These are phyloP conservation scores for Nigrospora oryzae DNA, from an alignment of 2,329 filamentous ascomycete species.

Conservation along the genomic window DNA sequence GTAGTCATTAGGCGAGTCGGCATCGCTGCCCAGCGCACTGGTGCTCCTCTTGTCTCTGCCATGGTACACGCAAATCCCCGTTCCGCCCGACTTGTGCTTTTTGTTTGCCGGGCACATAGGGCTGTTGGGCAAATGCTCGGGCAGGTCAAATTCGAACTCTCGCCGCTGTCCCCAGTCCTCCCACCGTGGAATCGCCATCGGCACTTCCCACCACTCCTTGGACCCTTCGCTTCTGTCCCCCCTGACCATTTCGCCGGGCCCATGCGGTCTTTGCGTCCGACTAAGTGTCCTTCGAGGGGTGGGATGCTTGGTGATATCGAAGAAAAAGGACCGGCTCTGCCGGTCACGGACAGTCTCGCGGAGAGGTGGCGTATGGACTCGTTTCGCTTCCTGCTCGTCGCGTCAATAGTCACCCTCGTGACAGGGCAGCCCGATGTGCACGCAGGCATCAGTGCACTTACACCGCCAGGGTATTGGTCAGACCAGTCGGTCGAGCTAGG, in stretches of 20 bases:
- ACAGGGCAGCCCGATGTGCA: not conserved
- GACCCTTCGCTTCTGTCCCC: not conserved
- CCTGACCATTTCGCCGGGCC: too few species aligned
- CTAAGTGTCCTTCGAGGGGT: not conserved
- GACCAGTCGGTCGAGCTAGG: not conserved
- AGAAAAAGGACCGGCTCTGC: constrained; percentile 33
- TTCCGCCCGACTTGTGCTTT: constrained; percentile 33
- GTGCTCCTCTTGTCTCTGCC: constrained; percentile 20
- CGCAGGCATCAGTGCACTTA: constrained; percentile 12
- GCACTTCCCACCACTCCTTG: constrained; percentile 23
- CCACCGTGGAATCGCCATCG: constrained; percentile 11
- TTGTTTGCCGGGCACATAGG: constrained; percentile 42
- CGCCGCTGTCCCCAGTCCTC: constrained; percentile 11
- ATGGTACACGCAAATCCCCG: constrained; percentile 41
- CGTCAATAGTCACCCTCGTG: not conserved
- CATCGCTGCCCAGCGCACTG: not conserved
- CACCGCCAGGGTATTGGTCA: constrained; percentile 21
- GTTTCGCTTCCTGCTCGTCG: constrained; percentile 34
- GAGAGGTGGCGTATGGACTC: constrained; percentile 37
- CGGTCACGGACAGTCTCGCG: constrained; percentile 27
- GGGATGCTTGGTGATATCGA: constrained; percentile 20
- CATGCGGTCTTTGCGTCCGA: too few species aligned
- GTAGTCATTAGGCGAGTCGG: too few species aligned
- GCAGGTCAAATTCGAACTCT: constrained; percentile 38
- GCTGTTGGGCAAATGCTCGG: constrained; percentile 41